Base-by-base conservation (phyloP, 1,284 basidiomycete genomes). In the Sanghuangporus sanghuang region DNA sequence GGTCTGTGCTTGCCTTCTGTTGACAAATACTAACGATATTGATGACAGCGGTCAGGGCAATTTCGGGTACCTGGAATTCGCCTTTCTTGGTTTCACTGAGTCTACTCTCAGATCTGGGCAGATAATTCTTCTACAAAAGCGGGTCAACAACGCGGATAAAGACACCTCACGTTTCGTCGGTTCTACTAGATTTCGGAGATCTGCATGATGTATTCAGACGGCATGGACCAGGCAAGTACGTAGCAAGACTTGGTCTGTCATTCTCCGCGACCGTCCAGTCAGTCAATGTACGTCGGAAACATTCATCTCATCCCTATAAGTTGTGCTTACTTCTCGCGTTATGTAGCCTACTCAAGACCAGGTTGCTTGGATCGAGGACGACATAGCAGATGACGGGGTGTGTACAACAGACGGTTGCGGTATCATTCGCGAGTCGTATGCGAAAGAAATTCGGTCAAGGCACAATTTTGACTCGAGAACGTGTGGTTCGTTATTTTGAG, bases 401-500 rank as follows among this genome's bases (percentile, higher is more conserved):
- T 52, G 68, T 11, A 67, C 64, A 21, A 71, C 69, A 21, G 72
- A 73, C 61, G 72, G 72, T 8, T 69, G 68, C 42, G 71, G 72
- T 1, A 59, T 69, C 14, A 71, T 73, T 39, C 66, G 67, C 11
- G 67, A 68, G 36, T 68, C 69, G 1, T 67, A 62, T 36, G 69
- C 72, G 4, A 58, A 44, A 21, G 63, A 66, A 42, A 50, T 71
- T 1, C 53, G 67, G 9, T 49, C 18, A 1, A 32, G 27, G 5
- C 67, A 69, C 2, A 49, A 57, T 0, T 3, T 72, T 49, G 64
- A 66, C 1, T 21, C 53, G 4, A 66, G 68, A 40, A 71, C 70
- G 6, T 49, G 67, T 12, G 68, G 68, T 70, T 9, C 23, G 40
- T 42, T 40, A 4, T 50, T 58, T n/a, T 32, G 12, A 27, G 42